Percentiles rank a stretch among this genome's conserved stretches.
Conservation (phyloP, 768 basidiomycete species). For the Lentinula raphanica region DNA sequence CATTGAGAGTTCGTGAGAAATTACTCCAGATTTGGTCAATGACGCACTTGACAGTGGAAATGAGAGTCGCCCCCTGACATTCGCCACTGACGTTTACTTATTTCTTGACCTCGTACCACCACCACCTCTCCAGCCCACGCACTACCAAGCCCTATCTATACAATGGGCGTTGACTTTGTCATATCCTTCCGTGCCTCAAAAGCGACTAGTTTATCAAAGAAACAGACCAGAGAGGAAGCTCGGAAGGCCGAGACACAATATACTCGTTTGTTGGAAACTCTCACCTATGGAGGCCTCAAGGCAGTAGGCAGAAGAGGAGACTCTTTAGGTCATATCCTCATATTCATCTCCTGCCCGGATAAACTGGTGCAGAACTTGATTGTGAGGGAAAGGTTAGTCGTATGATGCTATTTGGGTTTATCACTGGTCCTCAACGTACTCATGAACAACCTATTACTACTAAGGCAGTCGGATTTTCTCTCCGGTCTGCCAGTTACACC, state of each 20-base stretch:
- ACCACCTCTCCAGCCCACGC: background rate
- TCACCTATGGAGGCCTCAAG: slow-evolving; percentile 58
- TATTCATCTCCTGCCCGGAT: slow-evolving; percentile 70
- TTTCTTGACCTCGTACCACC: background rate
- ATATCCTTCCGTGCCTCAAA: slow-evolving; percentile 60
- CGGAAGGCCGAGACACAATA: slow-evolving; percentile 69
- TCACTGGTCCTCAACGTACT: background rate
- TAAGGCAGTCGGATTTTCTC: slow-evolving; percentile 74
- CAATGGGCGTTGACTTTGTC: slow-evolving; percentile 67
- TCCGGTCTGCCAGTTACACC: slow-evolving; percentile 62
- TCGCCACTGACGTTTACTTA: background rate
- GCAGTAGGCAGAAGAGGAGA: slow-evolving; percentile 78
- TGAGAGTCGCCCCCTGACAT: background rate
- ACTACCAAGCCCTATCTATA: slow-evolving; percentile 19
- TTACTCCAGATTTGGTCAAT: background rate
- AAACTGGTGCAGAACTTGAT: slow-evolving; percentile 59
- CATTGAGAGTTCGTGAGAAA: background rate
- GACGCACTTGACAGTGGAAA: background rate
- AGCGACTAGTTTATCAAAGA: slow-evolving; percentile 49
- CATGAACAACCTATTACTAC: too few species aligned
- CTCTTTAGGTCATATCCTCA: slow-evolving; percentile 64
- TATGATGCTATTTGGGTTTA: background rate
- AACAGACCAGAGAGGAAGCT: slow-evolving; percentile 56
- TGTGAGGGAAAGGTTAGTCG: slow-evolving; percentile 66
- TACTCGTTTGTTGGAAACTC: slow-evolving; percentile 50